A percentile compares a stretch with the other conserved stretches of the same genome.
These are phyloP conservation scores for Lycium barbarum DNA, from an alignment of 257 asterid species.

Conservation along the genomic window DNA sequence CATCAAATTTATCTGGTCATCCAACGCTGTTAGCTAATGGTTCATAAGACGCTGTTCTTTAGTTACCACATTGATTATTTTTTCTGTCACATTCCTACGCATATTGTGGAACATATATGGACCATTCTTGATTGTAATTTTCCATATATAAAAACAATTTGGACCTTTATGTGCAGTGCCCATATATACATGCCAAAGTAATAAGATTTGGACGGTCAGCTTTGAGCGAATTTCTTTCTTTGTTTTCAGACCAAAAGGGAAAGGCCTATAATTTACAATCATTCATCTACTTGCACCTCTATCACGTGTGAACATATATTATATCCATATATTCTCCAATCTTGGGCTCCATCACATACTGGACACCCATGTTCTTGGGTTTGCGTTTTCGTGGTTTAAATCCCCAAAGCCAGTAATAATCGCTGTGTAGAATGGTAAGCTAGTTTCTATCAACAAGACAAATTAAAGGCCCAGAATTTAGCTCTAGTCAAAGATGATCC, in stretches of 20 bases:
- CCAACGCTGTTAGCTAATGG: not conserved
- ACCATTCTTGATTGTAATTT: not conserved
- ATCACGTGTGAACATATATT: slow-evolving; percentile 6
- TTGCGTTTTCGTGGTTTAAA: not conserved
- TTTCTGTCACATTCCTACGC: not conserved
- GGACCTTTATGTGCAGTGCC: not conserved
- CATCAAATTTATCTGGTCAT: not conserved
- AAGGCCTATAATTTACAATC: not conserved
- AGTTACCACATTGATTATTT: not conserved
- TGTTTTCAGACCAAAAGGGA: not conserved
- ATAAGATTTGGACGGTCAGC: slow-evolving; percentile 3
- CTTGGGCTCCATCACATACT: not conserved
- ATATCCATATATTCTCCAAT: not conserved
- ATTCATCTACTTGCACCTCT: not conserved
- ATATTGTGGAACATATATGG: not conserved
- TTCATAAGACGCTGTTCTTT: not conserved
- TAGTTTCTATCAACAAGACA: not conserved
- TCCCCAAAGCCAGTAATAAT: not conserved
- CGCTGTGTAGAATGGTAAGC: not conserved
- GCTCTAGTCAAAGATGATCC: not conserved
- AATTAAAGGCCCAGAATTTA: not conserved
- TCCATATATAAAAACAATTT: slow-evolving; percentile 2
- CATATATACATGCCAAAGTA: not conserved
- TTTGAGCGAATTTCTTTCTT: not conserved
- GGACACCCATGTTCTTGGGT: not conserved